A percentile compares a stretch with the other conserved stretches of the same genome.
These are phyloP conservation scores for Cyberlindnera bimundalis DNA, from an alignment of 805 yeast genomes.

Conservation along the genomic window DNA sequence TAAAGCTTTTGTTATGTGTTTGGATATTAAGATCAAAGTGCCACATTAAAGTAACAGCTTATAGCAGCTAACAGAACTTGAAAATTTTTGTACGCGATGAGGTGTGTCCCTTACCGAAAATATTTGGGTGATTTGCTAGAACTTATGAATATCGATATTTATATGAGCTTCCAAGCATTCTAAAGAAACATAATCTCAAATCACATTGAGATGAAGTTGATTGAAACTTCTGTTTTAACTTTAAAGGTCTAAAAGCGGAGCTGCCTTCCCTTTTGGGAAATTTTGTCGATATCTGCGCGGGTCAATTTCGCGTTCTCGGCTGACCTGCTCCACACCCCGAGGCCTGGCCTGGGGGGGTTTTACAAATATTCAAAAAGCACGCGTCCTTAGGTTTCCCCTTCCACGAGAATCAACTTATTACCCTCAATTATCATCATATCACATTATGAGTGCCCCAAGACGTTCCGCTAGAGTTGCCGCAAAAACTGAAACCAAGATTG, in stretches of 20 bases:
- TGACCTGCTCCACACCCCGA: too few relatives aligned
- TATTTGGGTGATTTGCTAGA: not conserved
- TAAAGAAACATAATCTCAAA: too few relatives aligned
- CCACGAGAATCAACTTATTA: not conserved
- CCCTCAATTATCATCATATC: not conserved
- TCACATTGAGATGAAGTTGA: too few relatives aligned
- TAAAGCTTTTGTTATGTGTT: too few relatives aligned
- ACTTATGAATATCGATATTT: not conserved
- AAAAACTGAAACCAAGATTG: slow-evolving; percentile 11
- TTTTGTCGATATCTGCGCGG: slow-evolving; percentile 8
- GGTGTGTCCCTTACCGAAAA: slow-evolving; percentile 3
- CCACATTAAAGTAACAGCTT: too few relatives aligned
- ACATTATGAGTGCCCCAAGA: slow-evolving; percentile 7
- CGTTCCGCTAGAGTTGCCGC: slow-evolving; percentile 21
- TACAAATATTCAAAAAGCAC: not conserved
- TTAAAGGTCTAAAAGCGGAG: not conserved
- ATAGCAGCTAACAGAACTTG: not conserved
- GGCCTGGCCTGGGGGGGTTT: not conserved
- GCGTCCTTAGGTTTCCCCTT: too few relatives aligned
- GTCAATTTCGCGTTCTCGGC: slow-evolving; percentile 5
- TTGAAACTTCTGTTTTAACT: too few relatives aligned
- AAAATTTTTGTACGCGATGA: slow-evolving; percentile 7
- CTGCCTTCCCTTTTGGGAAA: slow-evolving; percentile 7
- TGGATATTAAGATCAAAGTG: not conserved
- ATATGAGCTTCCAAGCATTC: not conserved